A percentile compares a stretch with the other conserved stretches of the same genome.
Conservation (phyloP, 768 basidiomycete genomes). For the Rhizopogon salebrosus region DNA sequence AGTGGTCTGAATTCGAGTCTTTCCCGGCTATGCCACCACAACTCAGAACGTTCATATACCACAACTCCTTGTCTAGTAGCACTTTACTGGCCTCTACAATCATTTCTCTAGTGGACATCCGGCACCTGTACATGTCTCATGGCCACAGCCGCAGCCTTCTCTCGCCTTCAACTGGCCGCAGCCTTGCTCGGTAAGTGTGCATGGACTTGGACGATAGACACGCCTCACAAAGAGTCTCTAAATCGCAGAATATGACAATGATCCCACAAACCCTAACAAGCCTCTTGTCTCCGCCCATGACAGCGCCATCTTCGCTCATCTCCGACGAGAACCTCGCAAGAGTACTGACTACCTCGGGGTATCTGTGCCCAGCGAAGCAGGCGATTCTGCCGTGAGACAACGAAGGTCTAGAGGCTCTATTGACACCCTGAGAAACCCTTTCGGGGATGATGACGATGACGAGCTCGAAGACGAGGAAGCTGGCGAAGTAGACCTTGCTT, state of each 20-base stretch:
- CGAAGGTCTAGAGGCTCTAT: constrained; percentile 53
- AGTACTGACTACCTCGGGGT: constrained; percentile 66
- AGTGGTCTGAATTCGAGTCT: too few relatives aligned
- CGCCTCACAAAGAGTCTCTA: constrained; percentile 1
- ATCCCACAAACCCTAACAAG: constrained; percentile 58
- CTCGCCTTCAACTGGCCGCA: constrained; percentile 82
- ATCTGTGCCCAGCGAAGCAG: constrained; percentile 57
- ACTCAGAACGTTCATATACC: not conserved
- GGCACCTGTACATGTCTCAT: constrained; percentile 2
- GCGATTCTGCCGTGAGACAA: constrained; percentile 44
- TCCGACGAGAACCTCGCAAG: constrained; percentile 52
- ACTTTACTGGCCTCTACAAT: not conserved
- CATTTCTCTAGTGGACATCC: not conserved
- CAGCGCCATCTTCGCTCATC: constrained; percentile 81
- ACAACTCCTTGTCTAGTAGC: not conserved
- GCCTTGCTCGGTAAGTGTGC: constrained; percentile 66
- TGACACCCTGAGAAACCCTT: constrained; percentile 68
- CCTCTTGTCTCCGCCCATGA: constrained; percentile 68
- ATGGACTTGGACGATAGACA: not conserved
- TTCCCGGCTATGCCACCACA: not conserved
- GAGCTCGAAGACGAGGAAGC: constrained; percentile 44
- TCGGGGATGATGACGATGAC: constrained; percentile 56
- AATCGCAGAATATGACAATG: constrained; percentile 82
- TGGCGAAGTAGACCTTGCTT: constrained; percentile 73
- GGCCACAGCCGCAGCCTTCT: constrained; percentile 47